phyloP scores from a whole-genome alignment of 2,329 filamentous ascomycete species.

The Paracorniculantispora psalliotae region DNA sequence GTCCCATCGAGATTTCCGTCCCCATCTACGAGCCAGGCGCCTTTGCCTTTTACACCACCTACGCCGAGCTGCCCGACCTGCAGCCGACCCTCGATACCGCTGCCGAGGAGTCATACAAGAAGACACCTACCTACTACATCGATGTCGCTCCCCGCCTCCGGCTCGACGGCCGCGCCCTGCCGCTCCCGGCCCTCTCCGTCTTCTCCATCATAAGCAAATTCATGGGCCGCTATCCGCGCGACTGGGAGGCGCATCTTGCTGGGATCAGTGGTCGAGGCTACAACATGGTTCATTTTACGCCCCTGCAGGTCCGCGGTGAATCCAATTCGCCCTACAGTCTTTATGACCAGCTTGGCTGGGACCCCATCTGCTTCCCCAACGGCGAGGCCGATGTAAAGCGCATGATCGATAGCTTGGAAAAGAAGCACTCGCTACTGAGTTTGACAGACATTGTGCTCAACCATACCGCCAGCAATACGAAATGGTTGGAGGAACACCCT shows the following conservation, averaged over 20 bases:
- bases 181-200: conserved; percentile 80
- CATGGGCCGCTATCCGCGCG: conserved; percentile 84
- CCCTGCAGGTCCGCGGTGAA: conserved; percentile 77
- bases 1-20: conserved; percentile 83
- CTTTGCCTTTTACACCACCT: conserved; percentile 92
- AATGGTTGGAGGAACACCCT: conserved; percentile 90
- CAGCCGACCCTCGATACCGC: conserved; percentile 24
- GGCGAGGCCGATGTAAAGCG: conserved; percentile 77
- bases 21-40: conserved; percentile 78
- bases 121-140: conserved; percentile 81
- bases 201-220: conserved; percentile 97
- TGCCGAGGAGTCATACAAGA: conserved; percentile 45
- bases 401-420: conserved; percentile 76
- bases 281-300: conserved; percentile 99
- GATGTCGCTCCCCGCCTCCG: conserved; percentile 81
- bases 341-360: conserved; percentile 86
- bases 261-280: conserved; percentile 90
- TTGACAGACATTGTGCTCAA: conserved; percentile 97
- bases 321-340: conserved; percentile 98
- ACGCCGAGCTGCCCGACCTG: conserved; percentile 74
- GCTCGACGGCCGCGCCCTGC: conserved; percentile 68
- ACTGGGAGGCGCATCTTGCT: conserved; percentile 84
- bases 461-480: conserved; percentile 92
- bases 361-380: conserved; percentile 72
- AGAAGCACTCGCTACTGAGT: conserved; percentile 76